Conservation (phyloP, 805 yeast species). For the Hanseniaspora pseudoguilliermondii region DNA sequence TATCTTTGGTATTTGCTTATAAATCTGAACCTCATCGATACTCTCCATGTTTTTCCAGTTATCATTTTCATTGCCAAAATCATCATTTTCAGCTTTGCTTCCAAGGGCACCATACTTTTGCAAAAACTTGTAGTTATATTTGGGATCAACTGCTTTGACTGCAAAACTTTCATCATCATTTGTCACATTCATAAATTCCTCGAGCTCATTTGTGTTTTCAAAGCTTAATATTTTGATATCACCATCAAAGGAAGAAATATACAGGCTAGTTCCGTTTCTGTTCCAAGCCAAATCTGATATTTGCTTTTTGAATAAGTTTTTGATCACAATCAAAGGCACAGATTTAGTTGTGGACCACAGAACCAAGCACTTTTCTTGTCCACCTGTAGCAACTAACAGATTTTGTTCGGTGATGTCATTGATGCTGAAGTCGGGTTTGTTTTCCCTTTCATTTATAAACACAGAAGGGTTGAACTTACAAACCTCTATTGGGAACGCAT, state of each 20-base stretch:
- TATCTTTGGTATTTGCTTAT: neutral
- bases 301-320: constrained; percentile 33
- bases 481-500: constrained; percentile 76
- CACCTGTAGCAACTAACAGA: constrained; percentile 6
- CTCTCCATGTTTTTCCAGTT: constrained; percentile 24
- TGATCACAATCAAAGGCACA: constrained; percentile 75
- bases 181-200: constrained; percentile 1
- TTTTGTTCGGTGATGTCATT: constrained; percentile 1
- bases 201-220: neutral
- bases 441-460: constrained; percentile 30
- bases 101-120: neutral
- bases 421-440: constrained; percentile 3
- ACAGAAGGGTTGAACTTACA: constrained; percentile 61
- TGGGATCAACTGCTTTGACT: constrained; percentile 1
- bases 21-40: constrained; percentile 3
- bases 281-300: constrained; percentile 9
- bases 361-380: constrained; percentile 32
- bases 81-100: neutral
- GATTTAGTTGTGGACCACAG: constrained; percentile 24
- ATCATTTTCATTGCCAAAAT: constrained; percentile 3
- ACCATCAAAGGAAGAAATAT: constrained; percentile 10
- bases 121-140: neutral
- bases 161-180: neutral
- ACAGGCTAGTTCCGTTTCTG: neutral
- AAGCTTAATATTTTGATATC: neutral